phyloP scores from a whole-genome alignment of 1,284 basidiomycete genomes.

The Anthracocystis setariae region DNA sequence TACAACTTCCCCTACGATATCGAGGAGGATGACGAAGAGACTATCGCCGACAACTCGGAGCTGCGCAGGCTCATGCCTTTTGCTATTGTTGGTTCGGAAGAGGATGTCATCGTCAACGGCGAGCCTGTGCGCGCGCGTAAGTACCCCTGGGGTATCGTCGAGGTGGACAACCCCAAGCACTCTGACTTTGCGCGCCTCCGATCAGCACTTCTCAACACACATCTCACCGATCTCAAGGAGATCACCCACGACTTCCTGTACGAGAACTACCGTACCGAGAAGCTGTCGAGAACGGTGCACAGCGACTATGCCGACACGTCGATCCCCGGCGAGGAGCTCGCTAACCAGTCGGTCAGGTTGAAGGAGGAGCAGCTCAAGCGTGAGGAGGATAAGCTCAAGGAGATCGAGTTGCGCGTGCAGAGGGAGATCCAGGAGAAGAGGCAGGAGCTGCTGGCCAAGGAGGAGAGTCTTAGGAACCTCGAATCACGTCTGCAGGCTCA shows the following conservation, averaged over 20 bases:
- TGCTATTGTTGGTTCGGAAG: constrained; percentile 95
- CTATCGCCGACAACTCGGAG: constrained; percentile 87
- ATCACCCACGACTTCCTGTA: constrained; percentile 89
- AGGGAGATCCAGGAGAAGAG: constrained; percentile 98
- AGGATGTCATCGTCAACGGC: constrained; percentile 92
- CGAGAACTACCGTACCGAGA: constrained; percentile 98
- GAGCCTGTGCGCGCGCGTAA: constrained; percentile 87
- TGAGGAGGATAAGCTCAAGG: constrained; percentile 84
- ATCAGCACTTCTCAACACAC: constrained; percentile 90
- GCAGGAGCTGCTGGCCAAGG: constrained; percentile 79
- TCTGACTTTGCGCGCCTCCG: constrained; percentile 94
- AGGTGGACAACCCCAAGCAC: constrained; percentile 98
- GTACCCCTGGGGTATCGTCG: constrained; percentile 98
- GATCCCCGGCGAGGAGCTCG: constrained; percentile 83
- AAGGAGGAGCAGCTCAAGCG: constrained; percentile 98
- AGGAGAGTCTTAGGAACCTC: constrained; percentile 76
- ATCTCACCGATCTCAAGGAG: constrained; percentile 86
- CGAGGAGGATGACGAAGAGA: constrained; percentile 98
- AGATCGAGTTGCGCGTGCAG: constrained; percentile 97
- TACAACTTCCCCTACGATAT: constrained; percentile 99
- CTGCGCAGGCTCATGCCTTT: constrained; percentile 75
- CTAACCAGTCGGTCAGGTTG: constrained; percentile 92
- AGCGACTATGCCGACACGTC: constrained; percentile 72
- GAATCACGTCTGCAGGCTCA: constrained; percentile 84
- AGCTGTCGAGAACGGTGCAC: constrained; percentile 90